phyloP scores from a whole-genome alignment of 768 basidiomycete genomes.

The Gloeopeniophorella convolvens region DNA sequence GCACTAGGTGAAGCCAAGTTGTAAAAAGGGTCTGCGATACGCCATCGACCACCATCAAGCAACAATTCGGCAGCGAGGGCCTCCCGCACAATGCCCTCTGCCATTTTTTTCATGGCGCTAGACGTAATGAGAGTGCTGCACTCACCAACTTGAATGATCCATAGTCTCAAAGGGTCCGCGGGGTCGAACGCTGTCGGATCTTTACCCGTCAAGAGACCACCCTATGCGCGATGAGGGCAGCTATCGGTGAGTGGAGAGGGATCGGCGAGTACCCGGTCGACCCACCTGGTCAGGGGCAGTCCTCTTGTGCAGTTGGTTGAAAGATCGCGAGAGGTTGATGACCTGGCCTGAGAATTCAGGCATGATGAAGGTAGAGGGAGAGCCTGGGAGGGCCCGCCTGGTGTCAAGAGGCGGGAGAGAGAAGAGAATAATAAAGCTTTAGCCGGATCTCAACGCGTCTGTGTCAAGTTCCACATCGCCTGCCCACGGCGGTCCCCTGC shows the following conservation, averaged over 20 bases:
- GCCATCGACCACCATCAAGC: no score
- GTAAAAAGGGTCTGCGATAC: no score
- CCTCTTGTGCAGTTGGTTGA: background rate
- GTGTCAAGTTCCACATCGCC: no score
- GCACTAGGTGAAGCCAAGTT: no score
- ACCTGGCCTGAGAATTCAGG: constrained; percentile 4
- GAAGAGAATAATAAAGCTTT: no score
- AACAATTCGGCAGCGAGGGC: background rate
- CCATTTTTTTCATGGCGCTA: background rate
- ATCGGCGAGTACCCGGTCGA: no score
- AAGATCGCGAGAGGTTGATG: background rate
- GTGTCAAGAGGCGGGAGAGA: no score
- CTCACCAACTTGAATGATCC: constrained; percentile 76
- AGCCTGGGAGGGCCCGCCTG: no score
- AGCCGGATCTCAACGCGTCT: no score
- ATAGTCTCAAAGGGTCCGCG: constrained; percentile 64
- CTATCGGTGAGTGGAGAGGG: background rate
- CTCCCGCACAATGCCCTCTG: background rate
- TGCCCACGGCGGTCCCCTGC: no score
- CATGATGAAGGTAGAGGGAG: constrained; percentile 6
- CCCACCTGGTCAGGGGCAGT: constrained; percentile 20
- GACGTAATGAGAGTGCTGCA: background rate
- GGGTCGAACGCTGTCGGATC: constrained; percentile 64
- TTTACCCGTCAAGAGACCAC: constrained; percentile 67
- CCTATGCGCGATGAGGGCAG: constrained; percentile 33